These are phyloP conservation scores for Nicotiana tabacum DNA, from an alignment of 257 asterid species.

Conservation along the genomic window DNA sequence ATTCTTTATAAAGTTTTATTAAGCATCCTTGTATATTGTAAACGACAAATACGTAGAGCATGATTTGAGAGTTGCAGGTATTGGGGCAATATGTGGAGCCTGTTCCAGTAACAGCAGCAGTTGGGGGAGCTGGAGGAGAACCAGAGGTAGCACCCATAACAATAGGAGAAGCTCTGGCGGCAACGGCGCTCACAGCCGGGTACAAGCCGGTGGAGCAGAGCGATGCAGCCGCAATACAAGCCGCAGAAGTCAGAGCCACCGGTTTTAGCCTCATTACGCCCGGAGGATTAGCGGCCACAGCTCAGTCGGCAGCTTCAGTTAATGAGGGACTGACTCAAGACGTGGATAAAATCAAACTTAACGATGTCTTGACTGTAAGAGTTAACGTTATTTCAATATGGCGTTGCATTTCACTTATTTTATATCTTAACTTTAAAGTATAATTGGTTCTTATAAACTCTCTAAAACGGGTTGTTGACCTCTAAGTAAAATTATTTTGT, in stretches of 20 bases:
- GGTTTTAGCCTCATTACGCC: slow-evolving; percentile 36
- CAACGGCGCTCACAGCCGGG: slow-evolving; percentile 41
- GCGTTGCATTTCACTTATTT: background rate
- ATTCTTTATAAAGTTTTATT: background rate
- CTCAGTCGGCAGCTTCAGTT: slow-evolving; percentile 65
- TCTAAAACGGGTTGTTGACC: no score
- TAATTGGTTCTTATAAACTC: no score
- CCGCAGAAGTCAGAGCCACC: slow-evolving; percentile 66
- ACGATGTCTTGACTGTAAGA: slow-evolving; percentile 40
- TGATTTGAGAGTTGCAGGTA: slow-evolving; percentile 24
- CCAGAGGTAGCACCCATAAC: slow-evolving; percentile 28
- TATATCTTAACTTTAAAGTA: no score
- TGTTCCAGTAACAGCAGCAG: background rate
- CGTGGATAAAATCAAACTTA: slow-evolving; percentile 51
- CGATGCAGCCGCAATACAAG: slow-evolving; percentile 80
- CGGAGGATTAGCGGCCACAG: slow-evolving; percentile 60
- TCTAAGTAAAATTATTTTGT: no score
- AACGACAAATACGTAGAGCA: background rate
- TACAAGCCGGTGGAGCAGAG: slow-evolving; percentile 50
- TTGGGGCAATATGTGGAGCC: slow-evolving; percentile 32
- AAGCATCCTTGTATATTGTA: background rate
- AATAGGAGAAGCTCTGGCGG: slow-evolving; percentile 73
- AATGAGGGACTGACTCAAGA: slow-evolving; percentile 38
- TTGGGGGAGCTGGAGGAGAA: background rate
- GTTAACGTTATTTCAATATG: background rate